Evolutionary conservation across 345 rosid genomes (phyloP).

Genomic region (Eucalyptus microcorys): DNA sequence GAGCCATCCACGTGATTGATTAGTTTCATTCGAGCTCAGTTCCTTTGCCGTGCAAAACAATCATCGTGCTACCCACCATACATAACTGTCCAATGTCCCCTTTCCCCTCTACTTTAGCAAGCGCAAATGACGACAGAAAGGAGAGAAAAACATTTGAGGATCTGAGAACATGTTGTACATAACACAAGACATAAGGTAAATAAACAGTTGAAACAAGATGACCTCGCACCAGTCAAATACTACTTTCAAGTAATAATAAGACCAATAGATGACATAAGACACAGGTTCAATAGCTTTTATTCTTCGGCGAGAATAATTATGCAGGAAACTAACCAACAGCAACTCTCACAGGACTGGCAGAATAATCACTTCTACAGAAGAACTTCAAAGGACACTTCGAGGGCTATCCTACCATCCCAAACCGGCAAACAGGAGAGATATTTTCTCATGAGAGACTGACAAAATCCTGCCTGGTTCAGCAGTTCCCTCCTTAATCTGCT

Average conservation of each 20-base stretch:
- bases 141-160: background rate
- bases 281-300: background rate
- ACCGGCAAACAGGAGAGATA: background rate
- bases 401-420: background rate
- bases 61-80: background rate
- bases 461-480: background rate
- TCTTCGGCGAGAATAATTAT: background rate
- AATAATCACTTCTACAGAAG: background rate
- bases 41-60: background rate
- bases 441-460: background rate
- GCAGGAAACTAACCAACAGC: background rate
- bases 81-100: background rate
- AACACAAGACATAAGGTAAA: background rate
- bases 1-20: background rate
- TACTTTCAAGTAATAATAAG: background rate
- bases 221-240: background rate
- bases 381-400: background rate
- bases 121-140: background rate
- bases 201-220: background rate
- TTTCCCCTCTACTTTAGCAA: background rate
- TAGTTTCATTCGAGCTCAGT: background rate
- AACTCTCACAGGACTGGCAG: background rate
- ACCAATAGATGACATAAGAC: background rate
- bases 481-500: conserved; percentile 19
- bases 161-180: background rate